Conservation (phyloP, 345 rosid genomes). For the Lumnitzera racemosa region DNA sequence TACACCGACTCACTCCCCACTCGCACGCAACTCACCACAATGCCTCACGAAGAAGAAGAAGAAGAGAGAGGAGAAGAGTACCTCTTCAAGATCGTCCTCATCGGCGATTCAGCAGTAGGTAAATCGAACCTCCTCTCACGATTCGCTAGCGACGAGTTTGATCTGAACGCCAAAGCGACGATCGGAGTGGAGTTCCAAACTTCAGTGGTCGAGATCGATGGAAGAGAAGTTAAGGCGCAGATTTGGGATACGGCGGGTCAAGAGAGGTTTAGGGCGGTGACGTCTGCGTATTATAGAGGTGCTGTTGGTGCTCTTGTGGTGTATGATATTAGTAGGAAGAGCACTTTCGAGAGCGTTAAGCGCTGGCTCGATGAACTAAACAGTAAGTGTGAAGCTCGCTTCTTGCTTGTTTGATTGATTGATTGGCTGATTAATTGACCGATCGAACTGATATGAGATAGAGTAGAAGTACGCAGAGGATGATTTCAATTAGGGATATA, state of each 20-base stretch:
- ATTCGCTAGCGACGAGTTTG: slow-evolving; percentile 81
- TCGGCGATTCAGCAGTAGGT: slow-evolving; percentile 94
- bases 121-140: slow-evolving; percentile 78
- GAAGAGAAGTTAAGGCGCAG: slow-evolving; percentile 90
- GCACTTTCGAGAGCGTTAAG: slow-evolving; percentile 70
- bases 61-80: slow-evolving; percentile 51
- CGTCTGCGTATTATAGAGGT: slow-evolving; percentile 93
- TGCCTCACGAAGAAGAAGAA: slow-evolving; percentile 37
- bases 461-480: not conserved
- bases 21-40: slow-evolving; percentile 5
- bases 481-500: too few species aligned
- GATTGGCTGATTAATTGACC: too few species aligned
- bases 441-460: too few species aligned
- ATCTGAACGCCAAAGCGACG: slow-evolving; percentile 81
- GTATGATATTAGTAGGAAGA: slow-evolving; percentile 70
- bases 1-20: not conserved
- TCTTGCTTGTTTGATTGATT: not conserved
- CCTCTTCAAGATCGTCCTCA: slow-evolving; percentile 81
- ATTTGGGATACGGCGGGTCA: slow-evolving; percentile 99
- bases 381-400: slow-evolving; percentile 30
- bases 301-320: slow-evolving; percentile 92
- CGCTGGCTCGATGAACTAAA: slow-evolving; percentile 87
- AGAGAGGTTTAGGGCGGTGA: slow-evolving; percentile 90
- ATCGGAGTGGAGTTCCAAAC: slow-evolving; percentile 95
- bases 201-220: slow-evolving; percentile 70